phyloP scores from a whole-genome alignment of 2,329 filamentous ascomycete species.

The Septoria linicola region DNA sequence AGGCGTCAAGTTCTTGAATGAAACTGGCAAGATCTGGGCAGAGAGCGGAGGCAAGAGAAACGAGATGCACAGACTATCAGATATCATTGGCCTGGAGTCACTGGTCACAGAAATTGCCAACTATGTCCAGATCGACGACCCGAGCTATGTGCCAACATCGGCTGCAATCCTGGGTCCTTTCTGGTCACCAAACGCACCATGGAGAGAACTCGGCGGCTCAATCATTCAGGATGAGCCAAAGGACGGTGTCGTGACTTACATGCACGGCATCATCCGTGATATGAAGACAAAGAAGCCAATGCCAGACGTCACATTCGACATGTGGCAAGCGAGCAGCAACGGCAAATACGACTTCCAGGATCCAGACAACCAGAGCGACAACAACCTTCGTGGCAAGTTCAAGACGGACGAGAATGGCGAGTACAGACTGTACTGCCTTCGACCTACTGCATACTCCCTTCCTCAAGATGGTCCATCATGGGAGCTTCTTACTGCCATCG shows the following conservation, averaged over 20 bases:
- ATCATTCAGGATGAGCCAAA: constrained; percentile 64
- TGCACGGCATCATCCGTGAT: constrained; percentile 69
- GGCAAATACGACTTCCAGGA: constrained; percentile 71
- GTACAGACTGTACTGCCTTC: constrained; percentile 72
- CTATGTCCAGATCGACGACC: constrained; percentile 60
- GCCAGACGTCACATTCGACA: constrained; percentile 67
- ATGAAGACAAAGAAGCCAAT: constrained; percentile 65
- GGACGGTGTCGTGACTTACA: constrained; percentile 60
- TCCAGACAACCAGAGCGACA: constrained; percentile 66
- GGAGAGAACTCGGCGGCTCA: constrained; percentile 64
- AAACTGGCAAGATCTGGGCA: constrained; percentile 62
- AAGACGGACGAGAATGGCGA: constrained; percentile 66
- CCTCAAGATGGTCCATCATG: constrained; percentile 62
- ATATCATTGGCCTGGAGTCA: constrained; percentile 71
- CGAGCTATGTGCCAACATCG: constrained; percentile 64
- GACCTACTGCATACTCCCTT: constrained; percentile 71
- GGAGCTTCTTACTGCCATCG: constrained; percentile 53
- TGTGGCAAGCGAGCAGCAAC: constrained; percentile 75
- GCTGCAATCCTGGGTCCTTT: constrained; percentile 75
- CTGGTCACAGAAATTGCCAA: constrained; percentile 67
- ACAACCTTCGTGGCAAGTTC: constrained; percentile 78
- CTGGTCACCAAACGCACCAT: constrained; percentile 70
- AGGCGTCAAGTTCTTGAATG: constrained; percentile 73
- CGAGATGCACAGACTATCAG: constrained; percentile 70
- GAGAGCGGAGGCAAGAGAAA: constrained; percentile 65